phyloP scores from a whole-genome alignment of 352 stramenopile genomes.

The Globisporangium okanoganense region DNA sequence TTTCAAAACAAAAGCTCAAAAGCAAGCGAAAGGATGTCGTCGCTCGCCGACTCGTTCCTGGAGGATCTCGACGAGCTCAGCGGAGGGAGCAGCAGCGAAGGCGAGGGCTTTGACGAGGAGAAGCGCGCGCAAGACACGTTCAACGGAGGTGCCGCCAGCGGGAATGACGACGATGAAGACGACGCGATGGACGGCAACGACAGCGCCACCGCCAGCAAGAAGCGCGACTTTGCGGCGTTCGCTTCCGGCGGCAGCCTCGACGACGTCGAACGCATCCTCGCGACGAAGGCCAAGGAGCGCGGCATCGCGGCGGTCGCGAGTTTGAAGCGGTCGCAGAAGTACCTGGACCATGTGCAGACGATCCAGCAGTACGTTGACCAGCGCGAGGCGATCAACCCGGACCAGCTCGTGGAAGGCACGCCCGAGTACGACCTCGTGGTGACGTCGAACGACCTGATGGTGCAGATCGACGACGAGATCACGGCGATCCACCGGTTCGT shows the following conservation, averaged over 20 bases:
- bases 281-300: conserved; percentile 39
- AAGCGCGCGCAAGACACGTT: background rate
- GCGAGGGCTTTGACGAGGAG: conserved; percentile 27
- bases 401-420: conserved; percentile 55
- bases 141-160: conserved; percentile 14
- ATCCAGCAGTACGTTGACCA: conserved; percentile 54
- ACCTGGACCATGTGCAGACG: conserved; percentile 63
- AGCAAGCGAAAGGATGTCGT: conserved; percentile 49
- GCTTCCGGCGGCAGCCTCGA: conserved; percentile 16
- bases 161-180: conserved; percentile 20
- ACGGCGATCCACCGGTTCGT: conserved; percentile 88
- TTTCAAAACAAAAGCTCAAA: background rate
- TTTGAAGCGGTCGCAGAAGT: conserved; percentile 74
- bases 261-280: conserved; percentile 36
- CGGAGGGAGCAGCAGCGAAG: conserved; percentile 72
- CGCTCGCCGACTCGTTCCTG: conserved; percentile 85
- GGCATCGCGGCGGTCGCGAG: conserved; percentile 56
- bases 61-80: conserved; percentile 89
- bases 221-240: conserved; percentile 24
- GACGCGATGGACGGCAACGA: conserved; percentile 17
- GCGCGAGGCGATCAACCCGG: conserved; percentile 23
- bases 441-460: conserved; percentile 91
- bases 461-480: conserved; percentile 94
- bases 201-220: conserved; percentile 7
- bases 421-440: conserved; percentile 83